phyloP scores from a whole-genome alignment of 257 asterid genomes.

The Solanum sitiens region DNA sequence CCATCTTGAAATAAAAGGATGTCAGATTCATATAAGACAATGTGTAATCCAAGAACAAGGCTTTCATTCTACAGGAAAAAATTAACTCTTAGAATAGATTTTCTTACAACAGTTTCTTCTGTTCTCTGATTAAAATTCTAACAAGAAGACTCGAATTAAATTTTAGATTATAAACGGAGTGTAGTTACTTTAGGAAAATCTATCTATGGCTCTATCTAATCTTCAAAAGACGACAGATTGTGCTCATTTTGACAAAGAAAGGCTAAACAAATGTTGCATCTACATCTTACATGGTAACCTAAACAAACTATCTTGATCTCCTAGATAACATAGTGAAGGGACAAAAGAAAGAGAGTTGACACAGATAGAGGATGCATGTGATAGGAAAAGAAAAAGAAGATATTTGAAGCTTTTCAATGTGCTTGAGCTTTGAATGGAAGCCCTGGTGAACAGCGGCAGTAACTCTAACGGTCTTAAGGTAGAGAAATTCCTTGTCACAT shows the following conservation, averaged over 20 bases:
- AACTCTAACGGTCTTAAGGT: neutral
- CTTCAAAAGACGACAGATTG: neutral
- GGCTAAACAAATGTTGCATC: neutral
- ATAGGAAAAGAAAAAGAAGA: neutral
- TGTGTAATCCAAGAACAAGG: neutral
- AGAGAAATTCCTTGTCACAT: neutral
- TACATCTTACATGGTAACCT: neutral
- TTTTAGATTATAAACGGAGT: neutral
- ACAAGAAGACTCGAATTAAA: neutral
- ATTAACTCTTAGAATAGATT: neutral
- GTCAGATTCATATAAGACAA: neutral
- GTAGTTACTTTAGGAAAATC: neutral
- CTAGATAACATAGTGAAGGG: neutral
- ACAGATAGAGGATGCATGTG: neutral
- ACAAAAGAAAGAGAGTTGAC: neutral
- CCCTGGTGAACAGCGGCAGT: neutral
- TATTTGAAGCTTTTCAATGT: neutral
- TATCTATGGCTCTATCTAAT: neutral
- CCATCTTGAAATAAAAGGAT: neutral
- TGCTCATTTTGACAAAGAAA: neutral
- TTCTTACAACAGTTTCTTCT: neutral
- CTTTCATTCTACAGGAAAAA: neutral
- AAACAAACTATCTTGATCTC: neutral
- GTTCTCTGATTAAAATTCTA: neutral
- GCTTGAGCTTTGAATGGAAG: neutral